phyloP scores from a whole-genome alignment of 768 basidiomycete species.

The Russula lepida region DNA sequence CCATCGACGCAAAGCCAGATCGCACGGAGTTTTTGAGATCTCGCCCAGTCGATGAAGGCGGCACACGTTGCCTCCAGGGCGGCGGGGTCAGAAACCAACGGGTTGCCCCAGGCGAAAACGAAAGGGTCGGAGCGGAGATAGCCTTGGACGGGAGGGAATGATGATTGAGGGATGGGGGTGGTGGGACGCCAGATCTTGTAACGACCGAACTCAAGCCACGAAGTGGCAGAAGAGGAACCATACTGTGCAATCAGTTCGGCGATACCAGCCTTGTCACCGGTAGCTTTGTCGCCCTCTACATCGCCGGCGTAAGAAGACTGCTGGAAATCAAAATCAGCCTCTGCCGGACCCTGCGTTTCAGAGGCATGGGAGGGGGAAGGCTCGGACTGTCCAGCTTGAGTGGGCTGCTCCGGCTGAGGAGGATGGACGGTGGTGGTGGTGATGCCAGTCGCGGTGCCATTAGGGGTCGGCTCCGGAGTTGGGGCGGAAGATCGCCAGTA shows the following conservation, averaged over 20 bases:
- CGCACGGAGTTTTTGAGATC: conserved; percentile 39
- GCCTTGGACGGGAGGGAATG: conserved; percentile 55
- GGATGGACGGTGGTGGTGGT: too few species aligned
- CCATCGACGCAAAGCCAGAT: conserved; percentile 55
- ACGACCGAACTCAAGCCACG: conserved; percentile 53
- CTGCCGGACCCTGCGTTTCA: background rate
- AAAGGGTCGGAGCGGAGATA: conserved; percentile 42
- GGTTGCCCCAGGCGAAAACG: conserved; percentile 29
- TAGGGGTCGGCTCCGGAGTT: background rate
- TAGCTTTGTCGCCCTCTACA: conserved; percentile 5
- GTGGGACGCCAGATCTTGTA: conserved; percentile 48
- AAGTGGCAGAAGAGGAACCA: conserved; percentile 59
- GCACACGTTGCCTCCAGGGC: conserved; percentile 44
- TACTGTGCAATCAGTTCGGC: conserved; percentile 48
- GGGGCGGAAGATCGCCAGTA: background rate
- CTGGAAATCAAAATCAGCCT: conserved; percentile 11
- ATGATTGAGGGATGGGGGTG: conserved; percentile 47
- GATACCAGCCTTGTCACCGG: conserved; percentile 11
- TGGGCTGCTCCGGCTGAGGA: background rate
- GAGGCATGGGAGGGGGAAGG: background rate
- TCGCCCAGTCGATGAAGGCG: conserved; percentile 30
- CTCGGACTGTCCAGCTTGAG: background rate
- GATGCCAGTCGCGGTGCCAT: background rate
- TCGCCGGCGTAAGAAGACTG: background rate
- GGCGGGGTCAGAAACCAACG: conserved; percentile 18